These are phyloP conservation scores for Epichloe gansuensis DNA, from an alignment of 2,329 filamentous ascomycete genomes.

Conservation along the genomic window DNA sequence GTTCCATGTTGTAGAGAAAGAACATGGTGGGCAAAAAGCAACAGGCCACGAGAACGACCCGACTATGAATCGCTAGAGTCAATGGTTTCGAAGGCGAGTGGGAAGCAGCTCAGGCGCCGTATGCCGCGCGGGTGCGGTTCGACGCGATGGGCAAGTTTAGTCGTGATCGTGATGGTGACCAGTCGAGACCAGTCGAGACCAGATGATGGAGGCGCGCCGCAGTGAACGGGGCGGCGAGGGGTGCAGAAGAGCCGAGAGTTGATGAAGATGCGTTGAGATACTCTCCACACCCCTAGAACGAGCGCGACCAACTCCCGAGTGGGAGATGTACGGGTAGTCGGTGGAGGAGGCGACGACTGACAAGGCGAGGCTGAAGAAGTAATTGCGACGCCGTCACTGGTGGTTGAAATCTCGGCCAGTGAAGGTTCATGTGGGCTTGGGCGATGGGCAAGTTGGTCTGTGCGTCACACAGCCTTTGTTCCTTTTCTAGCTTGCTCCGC, in stretches of 20 bases:
- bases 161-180: background rate
- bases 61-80: background rate
- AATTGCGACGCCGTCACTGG: constrained; percentile 1
- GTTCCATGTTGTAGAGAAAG: constrained; percentile 94
- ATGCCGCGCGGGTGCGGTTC: background rate
- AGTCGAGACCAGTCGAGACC: background rate
- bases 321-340: constrained; percentile 6
- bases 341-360: constrained; percentile 2
- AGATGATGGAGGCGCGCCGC: background rate
- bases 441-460: constrained; percentile 6
- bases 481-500: too few species aligned
- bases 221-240: constrained; percentile 4
- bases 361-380: constrained; percentile 4
- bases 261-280: constrained; percentile 1
- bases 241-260: constrained; percentile 7
- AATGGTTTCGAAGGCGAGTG: too few species aligned
- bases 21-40: constrained; percentile 54
- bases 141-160: background rate
- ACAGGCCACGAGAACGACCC: background rate
- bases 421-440: background rate
- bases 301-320: constrained; percentile 10
- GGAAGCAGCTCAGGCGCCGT: background rate
- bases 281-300: constrained; percentile 9
- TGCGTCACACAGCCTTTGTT: constrained; percentile 5
- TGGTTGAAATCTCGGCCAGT: constrained; percentile 9